These are phyloP conservation scores for Jackrogersella minutella DNA, from an alignment of 495 filamentous ascomycete genomes.

Conservation along the genomic window DNA sequence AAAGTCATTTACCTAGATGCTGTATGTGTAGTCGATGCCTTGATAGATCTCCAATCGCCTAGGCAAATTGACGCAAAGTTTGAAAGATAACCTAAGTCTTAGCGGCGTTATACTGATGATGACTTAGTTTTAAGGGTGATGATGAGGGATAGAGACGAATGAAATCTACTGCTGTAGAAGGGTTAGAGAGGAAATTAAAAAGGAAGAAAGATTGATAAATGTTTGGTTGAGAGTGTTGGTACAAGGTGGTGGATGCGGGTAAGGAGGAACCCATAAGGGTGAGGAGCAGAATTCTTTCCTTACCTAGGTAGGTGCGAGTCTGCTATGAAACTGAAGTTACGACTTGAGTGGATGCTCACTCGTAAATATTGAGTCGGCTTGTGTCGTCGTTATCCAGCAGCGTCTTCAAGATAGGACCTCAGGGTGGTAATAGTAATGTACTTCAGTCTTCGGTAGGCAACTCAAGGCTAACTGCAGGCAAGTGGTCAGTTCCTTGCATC, in stretches of 20 bases:
- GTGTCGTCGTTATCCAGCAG: not conserved
- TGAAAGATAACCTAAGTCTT: not conserved
- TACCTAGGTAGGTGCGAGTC: no score
- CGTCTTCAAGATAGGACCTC: no score
- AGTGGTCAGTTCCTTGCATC: no score
- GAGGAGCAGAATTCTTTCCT: not conserved
- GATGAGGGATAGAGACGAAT: not conserved
- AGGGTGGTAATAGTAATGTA: not conserved
- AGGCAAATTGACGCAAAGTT: not conserved
- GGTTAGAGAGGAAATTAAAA: not conserved
- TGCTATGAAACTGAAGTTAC: not conserved
- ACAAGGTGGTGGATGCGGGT: not conserved
- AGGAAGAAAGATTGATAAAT: not conserved
- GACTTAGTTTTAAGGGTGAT: not conserved
- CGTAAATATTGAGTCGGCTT: not conserved
- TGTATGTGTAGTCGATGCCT: not conserved
- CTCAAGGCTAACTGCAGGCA: not conserved
- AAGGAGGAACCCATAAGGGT: not conserved
- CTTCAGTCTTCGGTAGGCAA: not conserved
- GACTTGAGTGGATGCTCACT: not conserved
- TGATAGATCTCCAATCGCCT: not conserved
- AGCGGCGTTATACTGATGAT: not conserved
- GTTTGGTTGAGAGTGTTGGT: not conserved
- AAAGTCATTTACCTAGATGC: not conserved
- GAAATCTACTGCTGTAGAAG: not conserved